phyloP scores from a whole-genome alignment of 371 early-diverging fungal genomes.

The Rhizopus microsporus region DNA sequence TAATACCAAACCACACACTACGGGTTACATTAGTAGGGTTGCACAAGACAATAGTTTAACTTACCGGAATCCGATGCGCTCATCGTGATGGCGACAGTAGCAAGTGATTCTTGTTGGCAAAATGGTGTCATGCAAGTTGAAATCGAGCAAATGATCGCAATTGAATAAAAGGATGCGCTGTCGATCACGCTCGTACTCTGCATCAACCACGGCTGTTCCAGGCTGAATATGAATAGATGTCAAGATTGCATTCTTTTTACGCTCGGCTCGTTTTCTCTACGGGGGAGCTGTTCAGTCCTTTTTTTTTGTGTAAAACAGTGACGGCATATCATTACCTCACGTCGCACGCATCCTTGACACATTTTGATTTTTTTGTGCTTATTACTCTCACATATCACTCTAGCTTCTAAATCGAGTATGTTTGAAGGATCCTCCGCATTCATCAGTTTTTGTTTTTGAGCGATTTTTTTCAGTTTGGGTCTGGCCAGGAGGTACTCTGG shows the following conservation, averaged over 20 bases:
- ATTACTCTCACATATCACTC: constrained; percentile 83
- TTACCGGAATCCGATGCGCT: constrained; percentile 83
- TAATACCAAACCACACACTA: constrained; percentile 69
- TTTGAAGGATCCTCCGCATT: constrained; percentile 31
- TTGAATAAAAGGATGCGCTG: constrained; percentile 78
- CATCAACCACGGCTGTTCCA: constrained; percentile 18
- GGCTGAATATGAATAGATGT: constrained; percentile 6
- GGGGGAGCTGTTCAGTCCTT: neutral
- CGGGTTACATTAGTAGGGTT: constrained; percentile 1
- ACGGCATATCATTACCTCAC: constrained; percentile 56
- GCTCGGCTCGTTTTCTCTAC: constrained; percentile 52
- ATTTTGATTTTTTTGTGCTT: constrained; percentile 69
- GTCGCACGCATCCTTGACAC: constrained; percentile 82
- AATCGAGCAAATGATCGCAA: constrained; percentile 79
- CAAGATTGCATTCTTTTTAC: constrained; percentile 28
- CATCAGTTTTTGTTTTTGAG: constrained; percentile 12
- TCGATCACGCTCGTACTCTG: constrained; percentile 32
- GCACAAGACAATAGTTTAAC: constrained; percentile 5
- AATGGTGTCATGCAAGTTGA: constrained; percentile 79
- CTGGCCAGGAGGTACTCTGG: constrained; percentile 57
- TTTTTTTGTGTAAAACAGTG: neutral
- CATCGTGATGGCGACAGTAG: constrained; percentile 93
- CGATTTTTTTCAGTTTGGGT: constrained; percentile 39
- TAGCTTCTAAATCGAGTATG: constrained; percentile 69
- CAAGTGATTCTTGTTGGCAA: constrained; percentile 92